Conservation (phyloP, 2,329 filamentous ascomycete genomes). For the Truncatella angustata region DNA sequence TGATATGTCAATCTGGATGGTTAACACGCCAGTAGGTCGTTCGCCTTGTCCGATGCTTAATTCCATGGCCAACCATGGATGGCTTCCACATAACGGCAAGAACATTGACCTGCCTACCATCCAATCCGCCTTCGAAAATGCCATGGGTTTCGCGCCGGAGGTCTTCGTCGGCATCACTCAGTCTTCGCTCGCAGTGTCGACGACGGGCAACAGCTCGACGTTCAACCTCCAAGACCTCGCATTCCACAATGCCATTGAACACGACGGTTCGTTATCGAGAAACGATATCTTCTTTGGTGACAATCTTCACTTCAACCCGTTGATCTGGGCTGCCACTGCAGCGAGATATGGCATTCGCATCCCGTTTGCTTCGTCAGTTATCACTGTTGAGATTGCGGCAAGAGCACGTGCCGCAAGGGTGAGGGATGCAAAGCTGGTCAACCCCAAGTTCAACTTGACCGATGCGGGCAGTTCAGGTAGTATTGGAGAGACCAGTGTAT, state of each 20-base stretch:
- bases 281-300: slow-evolving; percentile 7
- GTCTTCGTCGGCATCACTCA: background rate
- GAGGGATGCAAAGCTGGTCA: background rate
- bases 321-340: slow-evolving; percentile 4
- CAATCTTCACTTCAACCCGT: slow-evolving; percentile 3
- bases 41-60: slow-evolving; percentile 7
- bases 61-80: slow-evolving; percentile 5
- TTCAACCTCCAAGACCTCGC: slow-evolving; percentile 1
- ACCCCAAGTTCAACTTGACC: slow-evolving; percentile 6
- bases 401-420: background rate
- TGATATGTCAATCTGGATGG: background rate
- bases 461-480: background rate
- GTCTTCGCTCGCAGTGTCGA: slow-evolving; percentile 2
- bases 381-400: background rate
- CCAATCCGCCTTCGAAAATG: background rate
- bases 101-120: slow-evolving; percentile 2
- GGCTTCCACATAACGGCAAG: slow-evolving; percentile 7
- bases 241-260: slow-evolving; percentile 5
- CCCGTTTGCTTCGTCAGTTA: background rate
- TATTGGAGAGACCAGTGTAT: slow-evolving; percentile 4
- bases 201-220: slow-evolving; percentile 9
- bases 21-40: background rate
- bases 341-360: background rate
- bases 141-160: background rate
- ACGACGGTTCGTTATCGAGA: background rate